These are phyloP conservation scores for Globisporangium spinosum DNA, from an alignment of 352 stramenopile genomes.

Conservation along the genomic window DNA sequence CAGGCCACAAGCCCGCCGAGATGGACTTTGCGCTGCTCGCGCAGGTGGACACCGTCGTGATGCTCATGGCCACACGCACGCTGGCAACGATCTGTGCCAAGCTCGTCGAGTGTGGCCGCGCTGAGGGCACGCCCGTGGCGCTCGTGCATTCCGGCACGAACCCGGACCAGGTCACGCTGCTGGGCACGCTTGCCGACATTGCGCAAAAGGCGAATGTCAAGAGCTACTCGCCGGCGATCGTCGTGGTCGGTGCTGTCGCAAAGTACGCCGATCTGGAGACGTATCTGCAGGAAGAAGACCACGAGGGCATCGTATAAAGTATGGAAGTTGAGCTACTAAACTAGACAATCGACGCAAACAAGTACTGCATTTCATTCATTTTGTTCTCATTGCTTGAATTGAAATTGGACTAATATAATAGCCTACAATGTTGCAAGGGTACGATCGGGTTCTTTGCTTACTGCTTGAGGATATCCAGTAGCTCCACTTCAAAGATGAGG, in stretches of 20 bases:
- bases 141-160: conserved; percentile 61
- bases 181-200: conserved; percentile 53
- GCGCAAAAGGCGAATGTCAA: conserved; percentile 35
- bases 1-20: conserved; percentile 59
- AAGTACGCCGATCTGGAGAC: conserved; percentile 52
- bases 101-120: conserved; percentile 40
- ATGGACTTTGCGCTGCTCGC: conserved; percentile 89
- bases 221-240: conserved; percentile 73
- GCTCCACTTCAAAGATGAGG: conserved; percentile 93
- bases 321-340: not conserved
- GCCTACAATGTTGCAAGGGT: no score
- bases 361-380: not conserved
- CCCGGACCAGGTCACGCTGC: conserved; percentile 47
- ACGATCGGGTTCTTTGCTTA: not conserved
- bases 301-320: conserved; percentile 15
- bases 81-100: conserved; percentile 38
- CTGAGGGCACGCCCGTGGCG: conserved; percentile 42
- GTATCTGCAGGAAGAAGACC: conserved; percentile 52
- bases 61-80: conserved; percentile 88
- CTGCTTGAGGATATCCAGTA: conserved; percentile 71
- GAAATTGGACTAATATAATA: no score
- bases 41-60: conserved; percentile 88
- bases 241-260: conserved; percentile 56
- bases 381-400: no score
- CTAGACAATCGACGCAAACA: not conserved